Conservation (phyloP, 129 eudicot genomes). For the Arctium minus region DNA sequence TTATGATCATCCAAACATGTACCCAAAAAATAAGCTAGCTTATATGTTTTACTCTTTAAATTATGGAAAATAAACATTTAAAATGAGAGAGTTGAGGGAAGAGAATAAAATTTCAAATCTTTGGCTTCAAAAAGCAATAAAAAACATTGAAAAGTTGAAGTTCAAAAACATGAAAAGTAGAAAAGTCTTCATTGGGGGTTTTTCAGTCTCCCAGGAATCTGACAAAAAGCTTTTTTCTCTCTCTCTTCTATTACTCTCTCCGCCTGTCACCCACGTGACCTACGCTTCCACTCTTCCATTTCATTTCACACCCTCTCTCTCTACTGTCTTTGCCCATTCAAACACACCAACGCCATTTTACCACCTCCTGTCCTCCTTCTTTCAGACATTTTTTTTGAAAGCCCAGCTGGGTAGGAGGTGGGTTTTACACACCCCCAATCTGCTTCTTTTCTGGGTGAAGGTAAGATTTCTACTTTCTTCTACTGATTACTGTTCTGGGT, state of each 20-base stretch:
- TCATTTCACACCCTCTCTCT: not conserved
- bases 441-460: conserved; percentile 25
- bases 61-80: too few species aligned
- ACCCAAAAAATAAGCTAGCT: too few species aligned
- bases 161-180: conserved; percentile 3
- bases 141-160: not conserved
- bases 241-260: not conserved
- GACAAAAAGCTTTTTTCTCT: conserved; percentile 32
- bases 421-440: conserved; percentile 29
- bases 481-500: not conserved
- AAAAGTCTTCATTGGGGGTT: not conserved
- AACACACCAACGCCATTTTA: not conserved
- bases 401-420: not conserved
- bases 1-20: too few species aligned
- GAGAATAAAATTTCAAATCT: too few species aligned
- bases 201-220: conserved; percentile 36
- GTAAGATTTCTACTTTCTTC: conserved; percentile 3
- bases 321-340: not conserved
- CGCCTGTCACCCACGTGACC: conserved; percentile 32
- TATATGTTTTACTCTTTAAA: too few species aligned
- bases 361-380: not conserved
- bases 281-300: not conserved
- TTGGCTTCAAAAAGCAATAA: not conserved
- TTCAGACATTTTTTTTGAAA: not conserved
- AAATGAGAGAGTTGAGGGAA: too few species aligned